Percentiles rank a stretch among this genome's conserved stretches.
These are phyloP conservation scores for Neofusicoccum ribis DNA, from an alignment of 2,329 filamentous ascomycete genomes.

Conservation along the genomic window DNA sequence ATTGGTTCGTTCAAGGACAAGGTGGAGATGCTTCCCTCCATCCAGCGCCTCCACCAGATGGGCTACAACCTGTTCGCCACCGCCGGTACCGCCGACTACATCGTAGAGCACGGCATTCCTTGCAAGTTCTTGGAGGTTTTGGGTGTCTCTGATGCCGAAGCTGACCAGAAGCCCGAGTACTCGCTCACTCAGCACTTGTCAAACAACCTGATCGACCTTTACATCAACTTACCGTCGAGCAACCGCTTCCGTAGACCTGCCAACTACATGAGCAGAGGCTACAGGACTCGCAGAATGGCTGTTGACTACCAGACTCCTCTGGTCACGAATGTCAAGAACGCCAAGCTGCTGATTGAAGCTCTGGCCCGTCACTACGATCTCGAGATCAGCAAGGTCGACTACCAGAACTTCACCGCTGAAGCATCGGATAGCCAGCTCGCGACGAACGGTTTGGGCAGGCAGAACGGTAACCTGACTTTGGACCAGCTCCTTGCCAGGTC, in stretches of 20 bases:
- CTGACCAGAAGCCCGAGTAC: conserved; percentile 91
- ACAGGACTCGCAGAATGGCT: conserved; percentile 94
- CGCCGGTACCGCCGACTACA: conserved; percentile 92
- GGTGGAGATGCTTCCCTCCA: conserved; percentile 91
- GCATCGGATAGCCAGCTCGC: conserved; percentile 26
- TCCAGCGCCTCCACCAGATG: conserved; percentile 83
- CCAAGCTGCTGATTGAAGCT: conserved; percentile 94
- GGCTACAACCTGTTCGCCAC: conserved; percentile 97
- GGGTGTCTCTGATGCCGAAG: conserved; percentile 62
- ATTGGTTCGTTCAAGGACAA: conserved; percentile 99
- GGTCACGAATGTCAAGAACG: conserved; percentile 99
- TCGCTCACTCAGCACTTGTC: conserved; percentile 94
- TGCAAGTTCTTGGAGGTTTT: conserved; percentile 94
- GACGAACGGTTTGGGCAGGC: conserved; percentile 51
- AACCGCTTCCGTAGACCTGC: conserved; percentile 96
- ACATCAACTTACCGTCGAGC: conserved; percentile 98
- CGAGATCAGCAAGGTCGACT: conserved; percentile 80
- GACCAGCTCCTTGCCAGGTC: conserved; percentile 74
- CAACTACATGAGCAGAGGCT: conserved; percentile 98
- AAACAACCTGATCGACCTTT: conserved; percentile 96
- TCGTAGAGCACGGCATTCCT: conserved; percentile 86
- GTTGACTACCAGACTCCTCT: conserved; percentile 96
- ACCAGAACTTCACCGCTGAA: conserved; percentile 70
- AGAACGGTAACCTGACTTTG: conserved; percentile 60
- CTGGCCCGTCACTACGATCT: conserved; percentile 87